Evolutionary conservation across 495 filamentous ascomycete species (phyloP).

Genomic region (Penicillium flavigenum): DNA sequence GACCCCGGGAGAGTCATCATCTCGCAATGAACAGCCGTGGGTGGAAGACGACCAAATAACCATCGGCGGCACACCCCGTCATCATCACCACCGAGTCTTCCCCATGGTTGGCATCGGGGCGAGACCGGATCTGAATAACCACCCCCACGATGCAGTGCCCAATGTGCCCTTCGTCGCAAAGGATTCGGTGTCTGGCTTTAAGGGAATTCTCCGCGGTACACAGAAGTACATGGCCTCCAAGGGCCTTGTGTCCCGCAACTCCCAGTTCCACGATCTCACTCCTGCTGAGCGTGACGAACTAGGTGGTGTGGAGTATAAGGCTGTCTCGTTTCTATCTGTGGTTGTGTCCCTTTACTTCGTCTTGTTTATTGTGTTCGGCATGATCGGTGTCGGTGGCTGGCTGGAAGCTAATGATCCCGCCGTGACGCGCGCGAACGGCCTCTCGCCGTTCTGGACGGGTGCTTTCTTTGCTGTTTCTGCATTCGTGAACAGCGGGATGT

Average conservation of each 20-base stretch:
- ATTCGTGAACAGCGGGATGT: slow-evolving; percentile 89
- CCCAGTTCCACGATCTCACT: slow-evolving; percentile 68
- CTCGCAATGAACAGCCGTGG: slow-evolving; percentile 23
- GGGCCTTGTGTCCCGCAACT: slow-evolving; percentile 63
- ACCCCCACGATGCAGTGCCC: slow-evolving; percentile 36
- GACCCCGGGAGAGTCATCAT: slow-evolving; percentile 4
- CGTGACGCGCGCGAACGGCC: slow-evolving; percentile 62
- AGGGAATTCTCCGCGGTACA: slow-evolving; percentile 30
- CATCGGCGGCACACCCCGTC: slow-evolving; percentile 25
- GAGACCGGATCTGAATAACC: slow-evolving; percentile 42
- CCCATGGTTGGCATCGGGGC: slow-evolving; percentile 56
- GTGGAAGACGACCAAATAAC: slow-evolving; percentile 38
- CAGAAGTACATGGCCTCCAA: slow-evolving; percentile 45
- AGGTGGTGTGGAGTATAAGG: slow-evolving; percentile 78
- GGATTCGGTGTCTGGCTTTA: slow-evolving; percentile 22
- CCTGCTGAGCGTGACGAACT: slow-evolving; percentile 67
- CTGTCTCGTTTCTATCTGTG: slow-evolving; percentile 66
- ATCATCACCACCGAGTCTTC: slow-evolving; percentile 44
- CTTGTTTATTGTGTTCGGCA: slow-evolving; percentile 68
- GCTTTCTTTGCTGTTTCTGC: slow-evolving; percentile 58
- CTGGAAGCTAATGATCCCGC: slow-evolving; percentile 59
- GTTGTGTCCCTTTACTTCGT: slow-evolving; percentile 75
- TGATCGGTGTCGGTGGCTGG: slow-evolving; percentile 71
- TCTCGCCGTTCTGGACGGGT: slow-evolving; percentile 60
- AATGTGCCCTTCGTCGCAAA: slow-evolving; percentile 21